Conservation (phyloP, 1,284 basidiomycete genomes). For the Sporisorium reilianum region DNA sequence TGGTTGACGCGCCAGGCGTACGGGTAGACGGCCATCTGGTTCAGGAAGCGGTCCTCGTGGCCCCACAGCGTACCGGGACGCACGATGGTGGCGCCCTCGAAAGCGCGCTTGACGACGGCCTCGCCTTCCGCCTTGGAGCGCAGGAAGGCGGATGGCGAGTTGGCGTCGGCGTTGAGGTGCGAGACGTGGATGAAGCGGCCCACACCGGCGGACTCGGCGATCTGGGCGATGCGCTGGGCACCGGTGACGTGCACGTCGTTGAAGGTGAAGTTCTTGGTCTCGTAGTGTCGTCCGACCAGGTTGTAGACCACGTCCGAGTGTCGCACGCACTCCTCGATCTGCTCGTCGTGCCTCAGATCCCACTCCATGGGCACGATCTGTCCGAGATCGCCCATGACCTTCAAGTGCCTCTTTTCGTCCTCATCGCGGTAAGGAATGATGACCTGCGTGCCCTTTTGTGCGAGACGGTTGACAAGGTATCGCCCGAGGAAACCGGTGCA, state of each 20-base stretch:
- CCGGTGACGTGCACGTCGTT: slow-evolving; percentile 83
- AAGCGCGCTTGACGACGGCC: slow-evolving; percentile 84
- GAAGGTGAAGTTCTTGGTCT: slow-evolving; percentile 91
- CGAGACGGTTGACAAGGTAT: slow-evolving; percentile 79
- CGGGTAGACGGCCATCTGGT: slow-evolving; percentile 93
- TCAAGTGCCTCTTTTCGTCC: slow-evolving; percentile 90
- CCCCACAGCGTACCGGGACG: slow-evolving; percentile 89
- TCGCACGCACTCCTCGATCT: slow-evolving; percentile 91
- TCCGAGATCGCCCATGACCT: slow-evolving; percentile 94
- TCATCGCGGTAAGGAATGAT: slow-evolving; percentile 96
- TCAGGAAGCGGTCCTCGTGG: slow-evolving; percentile 92
- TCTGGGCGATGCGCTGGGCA: slow-evolving; percentile 77
- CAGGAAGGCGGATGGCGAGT: slow-evolving; percentile 87
- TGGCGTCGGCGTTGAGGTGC: slow-evolving; percentile 87
- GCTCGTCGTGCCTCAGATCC: slow-evolving; percentile 86
- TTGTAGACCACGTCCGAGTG: slow-evolving; percentile 99
- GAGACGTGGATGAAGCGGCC: slow-evolving; percentile 92
- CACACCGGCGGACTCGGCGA: slow-evolving; percentile 83
- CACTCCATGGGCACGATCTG: slow-evolving; percentile 98
- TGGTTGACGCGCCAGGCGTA: slow-evolving; percentile 94
- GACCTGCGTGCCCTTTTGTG: slow-evolving; percentile 92
- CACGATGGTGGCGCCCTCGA: slow-evolving; percentile 89
- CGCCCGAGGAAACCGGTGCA: slow-evolving; percentile 94
- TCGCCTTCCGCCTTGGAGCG: slow-evolving; percentile 91
- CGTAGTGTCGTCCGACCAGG: slow-evolving; percentile 87